These are phyloP conservation scores for Aspergillus neoniger DNA, from an alignment of 2,329 filamentous ascomycete species.

Conservation along the genomic window DNA sequence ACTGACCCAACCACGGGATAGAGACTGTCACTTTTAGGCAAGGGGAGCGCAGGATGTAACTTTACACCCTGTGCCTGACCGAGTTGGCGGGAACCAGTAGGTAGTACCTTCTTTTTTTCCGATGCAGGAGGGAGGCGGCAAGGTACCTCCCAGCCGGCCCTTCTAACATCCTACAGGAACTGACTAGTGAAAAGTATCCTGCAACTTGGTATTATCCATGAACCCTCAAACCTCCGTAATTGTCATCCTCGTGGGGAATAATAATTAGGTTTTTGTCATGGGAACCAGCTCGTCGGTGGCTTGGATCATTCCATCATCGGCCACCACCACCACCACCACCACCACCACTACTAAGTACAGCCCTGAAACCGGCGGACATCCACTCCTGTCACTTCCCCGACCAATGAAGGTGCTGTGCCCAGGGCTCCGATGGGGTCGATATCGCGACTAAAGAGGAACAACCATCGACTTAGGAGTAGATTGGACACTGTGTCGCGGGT, in stretches of 20 bases:
- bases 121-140: background rate
- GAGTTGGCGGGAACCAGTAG: background rate
- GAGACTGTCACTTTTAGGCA: background rate
- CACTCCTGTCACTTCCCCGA: constrained; percentile 1
- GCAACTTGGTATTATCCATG: background rate
- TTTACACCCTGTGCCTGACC: background rate
- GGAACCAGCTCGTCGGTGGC: background rate
- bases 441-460: background rate
- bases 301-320: background rate
- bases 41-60: background rate
- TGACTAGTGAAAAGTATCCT: background rate
- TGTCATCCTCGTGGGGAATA: background rate
- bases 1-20: too few species aligned
- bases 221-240: background rate
- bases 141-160: background rate
- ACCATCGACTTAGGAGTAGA: background rate
- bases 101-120: too few species aligned
- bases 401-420: background rate
- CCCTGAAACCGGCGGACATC: background rate
- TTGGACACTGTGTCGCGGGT: background rate
- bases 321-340: background rate
- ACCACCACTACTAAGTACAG: background rate
- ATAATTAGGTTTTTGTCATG: background rate
- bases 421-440: background rate
- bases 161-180: background rate